Percentiles rank a stretch among this genome's conserved stretches.
phyloP scores from a whole-genome alignment of 345 rosid species.

The Eucalyptus caleyi region DNA sequence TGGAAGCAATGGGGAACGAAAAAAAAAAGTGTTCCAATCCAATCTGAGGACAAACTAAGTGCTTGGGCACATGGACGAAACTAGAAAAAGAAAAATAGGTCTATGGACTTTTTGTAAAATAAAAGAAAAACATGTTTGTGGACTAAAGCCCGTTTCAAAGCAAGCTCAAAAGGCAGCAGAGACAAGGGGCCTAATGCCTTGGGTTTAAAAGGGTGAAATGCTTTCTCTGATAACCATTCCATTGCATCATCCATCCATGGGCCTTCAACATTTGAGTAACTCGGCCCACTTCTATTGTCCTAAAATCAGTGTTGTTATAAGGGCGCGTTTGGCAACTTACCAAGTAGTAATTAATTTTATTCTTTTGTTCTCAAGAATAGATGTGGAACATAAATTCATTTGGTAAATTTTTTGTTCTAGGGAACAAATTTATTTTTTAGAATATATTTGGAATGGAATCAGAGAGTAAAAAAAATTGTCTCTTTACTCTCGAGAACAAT shows the following conservation, averaged over 20 bases:
- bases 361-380: too few species aligned
- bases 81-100: background rate
- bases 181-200: too few species aligned
- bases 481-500: too few species aligned
- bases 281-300: background rate
- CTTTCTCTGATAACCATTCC: background rate
- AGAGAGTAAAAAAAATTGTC: too few species aligned
- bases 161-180: too few species aligned
- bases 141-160: background rate
- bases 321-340: too few species aligned
- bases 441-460: too few species aligned
- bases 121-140: background rate
- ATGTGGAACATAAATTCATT: too few species aligned
- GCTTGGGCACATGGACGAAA: background rate
- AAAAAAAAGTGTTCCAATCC: background rate
- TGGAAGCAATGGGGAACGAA: background rate
- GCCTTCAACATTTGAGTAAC: background rate
- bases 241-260: background rate
- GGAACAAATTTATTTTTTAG: accelerated
- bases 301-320: too few species aligned
- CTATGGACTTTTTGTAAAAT: background rate
- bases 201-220: background rate
- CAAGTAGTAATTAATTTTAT: too few species aligned
- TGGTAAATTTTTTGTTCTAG: too few species aligned
- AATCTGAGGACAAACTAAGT: background rate